Conservation (phyloP, 495 filamentous ascomycete genomes). For the Penicillium paxilli region DNA sequence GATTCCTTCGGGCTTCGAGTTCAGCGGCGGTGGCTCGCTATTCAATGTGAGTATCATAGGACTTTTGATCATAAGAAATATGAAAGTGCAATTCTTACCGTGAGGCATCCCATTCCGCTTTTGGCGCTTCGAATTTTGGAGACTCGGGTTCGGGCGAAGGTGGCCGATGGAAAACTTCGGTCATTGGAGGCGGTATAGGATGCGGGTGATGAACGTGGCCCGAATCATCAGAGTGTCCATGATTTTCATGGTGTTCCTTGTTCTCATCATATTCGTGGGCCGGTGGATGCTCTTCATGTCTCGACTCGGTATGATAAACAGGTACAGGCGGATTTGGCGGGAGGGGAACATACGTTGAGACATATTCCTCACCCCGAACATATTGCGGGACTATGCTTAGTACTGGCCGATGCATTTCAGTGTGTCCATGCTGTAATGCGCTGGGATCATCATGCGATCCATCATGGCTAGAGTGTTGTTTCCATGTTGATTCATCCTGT, state of each 20-base stretch:
- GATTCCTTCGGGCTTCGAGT: slow-evolving; percentile 74
- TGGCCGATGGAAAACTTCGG: slow-evolving; percentile 31
- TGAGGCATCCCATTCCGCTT: slow-evolving; percentile 66
- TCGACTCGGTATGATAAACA: slow-evolving; percentile 5
- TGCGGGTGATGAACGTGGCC: slow-evolving; percentile 28
- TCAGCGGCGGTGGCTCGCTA: slow-evolving; percentile 71
- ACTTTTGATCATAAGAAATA: not conserved
- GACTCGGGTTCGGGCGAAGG: slow-evolving; percentile 41
- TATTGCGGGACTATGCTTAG: slow-evolving; percentile 45
- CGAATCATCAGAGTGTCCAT: slow-evolving; percentile 3
- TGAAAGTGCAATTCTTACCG: slow-evolving; percentile 41
- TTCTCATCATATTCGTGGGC: slow-evolving; percentile 5
- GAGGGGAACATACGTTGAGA: slow-evolving; percentile 34
- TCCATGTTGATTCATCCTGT: not conserved
- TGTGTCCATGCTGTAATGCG: not conserved
- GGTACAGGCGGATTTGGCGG: slow-evolving; percentile 13
- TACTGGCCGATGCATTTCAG: slow-evolving; percentile 12
- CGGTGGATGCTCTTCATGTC: slow-evolving; percentile 7
- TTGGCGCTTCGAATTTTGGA: slow-evolving; percentile 49
- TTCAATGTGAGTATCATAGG: slow-evolving; percentile 21
- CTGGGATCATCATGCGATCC: slow-evolving; percentile 3
- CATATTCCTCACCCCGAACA: slow-evolving; percentile 47
- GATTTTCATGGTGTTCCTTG: slow-evolving; percentile 8
- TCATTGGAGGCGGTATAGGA: slow-evolving; percentile 30
- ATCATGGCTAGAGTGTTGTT: not conserved